Conservation (phyloP, 1,139 yeast genomes). For the Pichia sp. region DNA sequence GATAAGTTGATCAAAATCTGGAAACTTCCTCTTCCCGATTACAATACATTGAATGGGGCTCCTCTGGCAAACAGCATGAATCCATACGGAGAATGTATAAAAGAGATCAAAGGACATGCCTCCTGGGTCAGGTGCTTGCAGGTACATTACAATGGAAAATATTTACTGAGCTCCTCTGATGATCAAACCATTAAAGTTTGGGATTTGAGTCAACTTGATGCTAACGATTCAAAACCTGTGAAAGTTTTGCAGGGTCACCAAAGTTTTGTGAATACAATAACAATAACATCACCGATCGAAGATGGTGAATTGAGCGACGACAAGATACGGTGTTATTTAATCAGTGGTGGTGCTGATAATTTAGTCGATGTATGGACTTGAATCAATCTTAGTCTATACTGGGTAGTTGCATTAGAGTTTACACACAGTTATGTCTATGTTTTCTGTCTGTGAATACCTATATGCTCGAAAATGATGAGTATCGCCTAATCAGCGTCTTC, state of each 20-base stretch:
- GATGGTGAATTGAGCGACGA: constrained; percentile 26
- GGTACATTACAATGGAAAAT: constrained; percentile 74
- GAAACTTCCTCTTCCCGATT: constrained; percentile 64
- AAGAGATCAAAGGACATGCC: constrained; percentile 60
- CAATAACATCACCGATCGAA: constrained; percentile 50
- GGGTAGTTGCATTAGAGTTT: background rate
- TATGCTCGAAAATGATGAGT: background rate
- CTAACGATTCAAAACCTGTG: constrained; percentile 42
- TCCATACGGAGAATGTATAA: constrained; percentile 59
- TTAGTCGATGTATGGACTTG: constrained; percentile 51
- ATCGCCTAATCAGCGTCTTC: background rate
- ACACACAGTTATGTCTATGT: background rate
- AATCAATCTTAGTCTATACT: background rate
- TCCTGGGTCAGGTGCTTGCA: constrained; percentile 79
- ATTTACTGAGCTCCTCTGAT: constrained; percentile 70
- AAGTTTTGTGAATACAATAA: constrained; percentile 65
- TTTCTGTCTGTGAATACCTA: background rate
- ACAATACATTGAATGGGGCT: constrained; percentile 37
- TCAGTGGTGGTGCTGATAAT: constrained; percentile 60
- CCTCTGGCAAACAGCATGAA: constrained; percentile 52
- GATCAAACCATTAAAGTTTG: constrained; percentile 75
- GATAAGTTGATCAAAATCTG: constrained; percentile 75
- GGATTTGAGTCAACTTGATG: constrained; percentile 57
- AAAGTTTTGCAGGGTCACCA: constrained; percentile 61
- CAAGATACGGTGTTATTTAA: constrained; percentile 53